Percentiles rank a stretch among this genome's conserved stretches.
Conservation (phyloP, 352 stramenopile species). For the Globisporangium megalacanthum region DNA sequence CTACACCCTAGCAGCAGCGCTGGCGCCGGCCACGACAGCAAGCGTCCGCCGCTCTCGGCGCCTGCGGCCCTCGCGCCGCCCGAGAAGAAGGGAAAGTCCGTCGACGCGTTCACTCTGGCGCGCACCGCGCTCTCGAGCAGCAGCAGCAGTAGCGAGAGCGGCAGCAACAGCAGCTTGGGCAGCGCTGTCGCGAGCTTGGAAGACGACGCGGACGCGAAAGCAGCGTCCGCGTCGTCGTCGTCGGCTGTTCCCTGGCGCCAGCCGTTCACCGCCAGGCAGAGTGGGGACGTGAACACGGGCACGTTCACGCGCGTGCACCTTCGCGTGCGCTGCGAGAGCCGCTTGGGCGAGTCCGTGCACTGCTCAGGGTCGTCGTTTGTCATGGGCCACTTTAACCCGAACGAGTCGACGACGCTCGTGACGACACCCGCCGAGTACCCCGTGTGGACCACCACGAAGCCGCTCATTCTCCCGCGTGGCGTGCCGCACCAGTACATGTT, state of each 20-base stretch:
- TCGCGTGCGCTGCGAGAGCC: slow-evolving; percentile 57
- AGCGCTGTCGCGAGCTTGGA: slow-evolving; percentile 11
- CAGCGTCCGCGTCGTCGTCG: background rate
- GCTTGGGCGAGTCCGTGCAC: slow-evolving; percentile 72
- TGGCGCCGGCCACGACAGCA: slow-evolving; percentile 8
- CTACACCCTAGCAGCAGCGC: background rate
- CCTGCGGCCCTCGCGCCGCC: slow-evolving; percentile 10
- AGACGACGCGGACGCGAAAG: slow-evolving; percentile 9
- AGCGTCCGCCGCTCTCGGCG: slow-evolving; percentile 12
- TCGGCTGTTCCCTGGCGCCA: background rate
- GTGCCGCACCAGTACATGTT: slow-evolving; percentile 90
- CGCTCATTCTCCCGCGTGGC: slow-evolving; percentile 88
- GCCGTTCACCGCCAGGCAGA: background rate
- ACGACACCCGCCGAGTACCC: slow-evolving; percentile 96
- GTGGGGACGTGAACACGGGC: slow-evolving; percentile 68
- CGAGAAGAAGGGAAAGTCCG: slow-evolving; percentile 18
- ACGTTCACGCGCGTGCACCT: slow-evolving; percentile 82
- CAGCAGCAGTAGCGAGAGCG: slow-evolving; percentile 10
- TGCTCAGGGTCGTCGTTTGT: slow-evolving; percentile 77
- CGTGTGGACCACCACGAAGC: slow-evolving; percentile 92
- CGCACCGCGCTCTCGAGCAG: slow-evolving; percentile 9
- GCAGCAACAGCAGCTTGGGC: slow-evolving; percentile 15
- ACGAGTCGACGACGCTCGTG: slow-evolving; percentile 90
- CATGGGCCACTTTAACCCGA: slow-evolving; percentile 87
- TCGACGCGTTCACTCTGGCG: slow-evolving; percentile 2